These are phyloP conservation scores for Xylaria sp. DNA, from an alignment of 2,329 filamentous ascomycete species.

Conservation along the genomic window DNA sequence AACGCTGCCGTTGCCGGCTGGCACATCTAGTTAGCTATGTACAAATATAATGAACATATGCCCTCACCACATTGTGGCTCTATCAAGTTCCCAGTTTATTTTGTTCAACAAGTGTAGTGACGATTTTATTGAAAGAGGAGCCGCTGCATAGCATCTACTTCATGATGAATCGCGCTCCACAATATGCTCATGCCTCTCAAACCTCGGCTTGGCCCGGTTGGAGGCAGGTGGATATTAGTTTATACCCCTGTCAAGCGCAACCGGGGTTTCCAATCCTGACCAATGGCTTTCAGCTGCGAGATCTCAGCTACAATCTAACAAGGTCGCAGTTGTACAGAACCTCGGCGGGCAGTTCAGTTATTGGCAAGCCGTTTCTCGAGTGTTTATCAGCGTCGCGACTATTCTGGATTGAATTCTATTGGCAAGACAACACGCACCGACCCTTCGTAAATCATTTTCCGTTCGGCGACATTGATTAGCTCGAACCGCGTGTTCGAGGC, in stretches of 20 bases:
- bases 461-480: not conserved
- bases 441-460: not conserved
- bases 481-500: not conserved
- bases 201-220: conserved; percentile 22
- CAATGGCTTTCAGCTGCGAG: conserved; percentile 18
- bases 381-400: not conserved
- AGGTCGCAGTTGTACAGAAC: conserved; percentile 2
- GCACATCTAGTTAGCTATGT: conserved; percentile 43
- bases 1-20: conserved; percentile 12
- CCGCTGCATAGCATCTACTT: not conserved
- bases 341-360: not conserved
- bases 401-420: no score
- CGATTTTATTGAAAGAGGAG: not conserved
- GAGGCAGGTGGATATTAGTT: conserved; percentile 12
- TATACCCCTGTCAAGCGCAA: conserved; percentile 15
- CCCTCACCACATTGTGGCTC: conserved; percentile 13
- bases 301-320: conserved; percentile 2
- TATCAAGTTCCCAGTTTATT: not conserved
- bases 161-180: not conserved
- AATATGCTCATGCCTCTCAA: not conserved
- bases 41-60: conserved; percentile 53
- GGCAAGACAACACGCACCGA: not conserved
- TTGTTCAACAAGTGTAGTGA: no score
- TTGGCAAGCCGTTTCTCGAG: not conserved
- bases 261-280: conserved; percentile 4